These are phyloP conservation scores for Casaregolazyma suthepensis DNA, from an alignment of 1,139 yeast genomes.

Conservation along the genomic window DNA sequence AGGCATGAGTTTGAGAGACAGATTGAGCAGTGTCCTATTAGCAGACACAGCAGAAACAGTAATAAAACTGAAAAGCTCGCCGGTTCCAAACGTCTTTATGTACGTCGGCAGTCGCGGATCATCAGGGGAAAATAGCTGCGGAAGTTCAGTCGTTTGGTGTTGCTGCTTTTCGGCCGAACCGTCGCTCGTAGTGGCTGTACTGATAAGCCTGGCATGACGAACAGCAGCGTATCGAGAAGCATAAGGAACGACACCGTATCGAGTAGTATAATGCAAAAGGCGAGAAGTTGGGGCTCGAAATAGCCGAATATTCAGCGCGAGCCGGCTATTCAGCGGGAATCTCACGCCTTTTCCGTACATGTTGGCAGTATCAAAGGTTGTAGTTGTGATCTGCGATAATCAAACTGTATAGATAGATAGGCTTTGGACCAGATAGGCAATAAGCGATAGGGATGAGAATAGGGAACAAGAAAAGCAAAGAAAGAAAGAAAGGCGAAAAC, in stretches of 20 bases:
- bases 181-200: neutral
- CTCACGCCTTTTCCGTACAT: no score
- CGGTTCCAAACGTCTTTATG: conserved; percentile 18
- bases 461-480: no score
- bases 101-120: conserved; percentile 13
- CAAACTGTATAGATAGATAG: no score
- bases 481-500: no score
- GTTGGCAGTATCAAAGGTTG: no score
- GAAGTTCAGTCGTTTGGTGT: neutral
- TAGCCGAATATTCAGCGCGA: no score
- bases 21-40: conserved; percentile 27
- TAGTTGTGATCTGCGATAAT: no score
- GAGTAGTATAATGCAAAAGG: neutral
- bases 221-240: neutral
- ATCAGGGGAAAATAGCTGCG: conserved; percentile 1
- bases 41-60: conserved; percentile 32
- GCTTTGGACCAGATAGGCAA: no score
- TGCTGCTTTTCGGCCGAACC: neutral
- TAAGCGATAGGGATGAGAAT: no score
- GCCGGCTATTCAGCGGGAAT: no score
- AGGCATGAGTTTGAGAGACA: conserved; percentile 32
- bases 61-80: conserved; percentile 27
- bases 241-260: neutral
- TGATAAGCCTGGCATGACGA: neutral
- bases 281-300: no score